Base-by-base conservation (phyloP, 352 stramenopile species). In the Halophytophthora batemanensis region DNA sequence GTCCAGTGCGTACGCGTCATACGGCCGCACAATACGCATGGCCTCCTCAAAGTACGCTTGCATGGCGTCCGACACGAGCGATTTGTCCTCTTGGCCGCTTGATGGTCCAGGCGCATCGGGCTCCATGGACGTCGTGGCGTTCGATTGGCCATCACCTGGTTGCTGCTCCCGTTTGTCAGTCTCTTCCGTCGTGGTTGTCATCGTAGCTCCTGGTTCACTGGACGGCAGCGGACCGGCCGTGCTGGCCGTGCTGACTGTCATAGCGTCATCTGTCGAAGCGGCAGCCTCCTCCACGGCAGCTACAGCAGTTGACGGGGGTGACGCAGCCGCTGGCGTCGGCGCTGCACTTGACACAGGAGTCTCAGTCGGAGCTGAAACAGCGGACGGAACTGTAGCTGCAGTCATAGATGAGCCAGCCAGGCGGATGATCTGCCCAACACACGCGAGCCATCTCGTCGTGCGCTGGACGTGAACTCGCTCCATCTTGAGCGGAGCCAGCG, bases 381-480 rank as follows among this genome's bases (percentile, higher is more conserved):
- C 28, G 14, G 25, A 12, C 31, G 23, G 13, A 38, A 34, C 21
- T 49, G 38, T 13, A 43, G 43, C n/a, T 31, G 42, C 39, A 14
- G 33, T 13, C 17, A 17, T 6, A 17, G 22, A 21, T 37, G 50
- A 1, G 28, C 71, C 63, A 6, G 73, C 68, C 29, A 86, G 59
- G 7, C 69, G 76, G 31, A 93, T 90, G 45, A 93, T 83, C 48
- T 88, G 61, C 7, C 56, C 69, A 1, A 90, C 66, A 34, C 69
- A 87, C 29, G 67, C 66, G 18, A 93, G 58, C 82, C 79, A 93
- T 31, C 67, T 79, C 14, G 72, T 82, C 34, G 82, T 93, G 17
- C 80, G 73, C 44, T 86, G 77, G 12, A 90, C 79, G 42, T 90
- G 87, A 38, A 93, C 81, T 29, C 76, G 70, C 35, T 93, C 82